Evolutionary conservation across 306 rosid genomes (phyloP).

Genomic region (Casuarina equisetifolia): DNA sequence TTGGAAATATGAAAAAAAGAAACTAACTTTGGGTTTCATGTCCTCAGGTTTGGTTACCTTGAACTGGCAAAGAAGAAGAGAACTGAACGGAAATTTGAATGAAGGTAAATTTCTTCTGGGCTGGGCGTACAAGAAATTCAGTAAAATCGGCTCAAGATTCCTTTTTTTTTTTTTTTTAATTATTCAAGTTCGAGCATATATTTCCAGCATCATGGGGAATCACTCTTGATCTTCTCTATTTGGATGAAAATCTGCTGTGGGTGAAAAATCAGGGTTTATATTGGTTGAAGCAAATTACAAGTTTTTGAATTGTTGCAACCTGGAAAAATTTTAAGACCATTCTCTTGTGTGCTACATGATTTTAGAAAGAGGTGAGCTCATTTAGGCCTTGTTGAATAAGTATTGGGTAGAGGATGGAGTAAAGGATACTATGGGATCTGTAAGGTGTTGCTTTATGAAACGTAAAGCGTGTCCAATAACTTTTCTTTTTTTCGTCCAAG

Average conservation of each 20-base stretch:
- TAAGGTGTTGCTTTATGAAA: neutral
- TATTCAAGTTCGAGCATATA: neutral
- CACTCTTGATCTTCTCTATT: neutral
- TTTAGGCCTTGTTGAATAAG: neutral
- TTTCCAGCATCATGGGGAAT: neutral
- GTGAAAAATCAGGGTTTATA: neutral
- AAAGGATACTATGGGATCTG: neutral
- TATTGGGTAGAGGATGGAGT: neutral
- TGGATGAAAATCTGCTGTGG: neutral
- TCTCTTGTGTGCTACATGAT: neutral
- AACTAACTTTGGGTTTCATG: neutral
- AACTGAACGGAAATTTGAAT: neutral
- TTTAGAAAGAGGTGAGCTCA: neutral
- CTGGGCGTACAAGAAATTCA: neutral
- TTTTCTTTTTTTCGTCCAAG: too few species aligned
- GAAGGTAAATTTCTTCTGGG: neutral
- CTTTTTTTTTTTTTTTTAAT: neutral
- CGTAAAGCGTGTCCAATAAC: too few species aligned
- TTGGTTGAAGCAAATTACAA: neutral
- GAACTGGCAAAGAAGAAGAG: slow-evolving; percentile 1
- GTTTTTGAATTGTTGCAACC: neutral
- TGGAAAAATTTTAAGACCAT: neutral
- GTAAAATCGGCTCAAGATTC: neutral
- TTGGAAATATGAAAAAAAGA: neutral
- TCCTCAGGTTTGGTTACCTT: neutral